Conservation (phyloP, 805 yeast genomes). For the Spathaspora girioi region DNA sequence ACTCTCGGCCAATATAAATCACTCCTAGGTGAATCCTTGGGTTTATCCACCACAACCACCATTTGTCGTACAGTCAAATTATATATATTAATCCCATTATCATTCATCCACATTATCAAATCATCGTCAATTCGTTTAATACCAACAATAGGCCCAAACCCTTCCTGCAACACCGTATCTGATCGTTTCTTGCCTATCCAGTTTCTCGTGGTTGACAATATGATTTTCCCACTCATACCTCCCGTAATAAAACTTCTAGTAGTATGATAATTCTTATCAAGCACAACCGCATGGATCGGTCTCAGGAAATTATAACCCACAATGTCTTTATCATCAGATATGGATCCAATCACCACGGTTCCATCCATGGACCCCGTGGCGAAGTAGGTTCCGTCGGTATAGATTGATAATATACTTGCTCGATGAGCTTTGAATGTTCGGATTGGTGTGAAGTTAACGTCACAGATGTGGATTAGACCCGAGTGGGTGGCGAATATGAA, state of each 20-base stretch:
- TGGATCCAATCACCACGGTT: constrained; percentile 76
- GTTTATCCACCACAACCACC: constrained; percentile 53
- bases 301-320: constrained; percentile 78
- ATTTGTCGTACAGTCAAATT: constrained; percentile 50
- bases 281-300: constrained; percentile 82
- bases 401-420: constrained; percentile 74
- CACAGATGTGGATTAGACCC: constrained; percentile 69
- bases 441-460: constrained; percentile 55
- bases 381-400: constrained; percentile 68
- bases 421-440: constrained; percentile 81
- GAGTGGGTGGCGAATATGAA: constrained; percentile 87
- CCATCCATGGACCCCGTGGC: constrained; percentile 96
- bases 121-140: constrained; percentile 56
- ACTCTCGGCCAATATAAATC: constrained; percentile 84
- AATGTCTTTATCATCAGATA: constrained; percentile 58
- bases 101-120: constrained; percentile 79
- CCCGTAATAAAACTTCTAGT: constrained; percentile 76
- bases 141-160: constrained; percentile 65
- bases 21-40: constrained; percentile 55
- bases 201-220: constrained; percentile 60
- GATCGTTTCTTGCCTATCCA: constrained; percentile 79
- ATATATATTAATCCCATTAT: constrained; percentile 68
- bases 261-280: constrained; percentile 64
- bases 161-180: constrained; percentile 61
- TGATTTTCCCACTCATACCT: constrained; percentile 82